Evolutionary conservation across 176 grass and related monocot species (phyloP).

Genomic region (Rhipidocladum racemiflorum): DNA sequence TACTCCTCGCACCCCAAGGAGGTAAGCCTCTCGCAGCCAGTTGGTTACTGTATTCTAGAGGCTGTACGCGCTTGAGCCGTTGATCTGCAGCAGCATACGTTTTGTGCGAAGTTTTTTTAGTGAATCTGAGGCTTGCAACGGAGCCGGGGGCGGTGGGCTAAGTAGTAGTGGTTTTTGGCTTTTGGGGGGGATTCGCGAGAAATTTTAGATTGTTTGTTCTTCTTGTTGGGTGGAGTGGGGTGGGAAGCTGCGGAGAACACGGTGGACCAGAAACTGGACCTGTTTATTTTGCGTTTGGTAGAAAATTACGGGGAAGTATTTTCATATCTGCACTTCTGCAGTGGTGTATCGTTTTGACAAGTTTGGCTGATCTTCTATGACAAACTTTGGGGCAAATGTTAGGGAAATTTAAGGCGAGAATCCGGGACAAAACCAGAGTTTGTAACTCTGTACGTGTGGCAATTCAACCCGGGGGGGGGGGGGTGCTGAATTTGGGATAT

Average conservation of each 20-base stretch:
- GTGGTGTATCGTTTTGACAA: not conserved
- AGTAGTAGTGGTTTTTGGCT: not conserved
- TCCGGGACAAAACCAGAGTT: not conserved
- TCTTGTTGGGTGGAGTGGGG: not conserved
- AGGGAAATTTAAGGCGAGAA: not conserved
- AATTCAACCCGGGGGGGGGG: not conserved
- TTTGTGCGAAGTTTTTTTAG: not conserved
- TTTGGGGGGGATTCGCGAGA: not conserved
- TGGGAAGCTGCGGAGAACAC: not conserved
- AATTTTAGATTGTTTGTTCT: not conserved
- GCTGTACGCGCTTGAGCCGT: not conserved
- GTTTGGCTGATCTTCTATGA: not conserved
- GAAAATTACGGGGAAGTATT: not conserved
- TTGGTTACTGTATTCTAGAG: not conserved
- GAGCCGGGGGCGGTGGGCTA: not conserved
- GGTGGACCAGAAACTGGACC: not conserved
- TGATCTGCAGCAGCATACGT: not conserved
- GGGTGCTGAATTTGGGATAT: not conserved
- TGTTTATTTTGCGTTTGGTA: not conserved
- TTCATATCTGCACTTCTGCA: not conserved
- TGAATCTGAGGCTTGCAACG: not conserved
- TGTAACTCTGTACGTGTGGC: not conserved
- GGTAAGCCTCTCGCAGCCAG: slow-evolving; percentile 26
- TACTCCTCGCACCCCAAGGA: slow-evolving; percentile 92
- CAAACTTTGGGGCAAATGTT: not conserved